Percentiles rank a stretch among this genome's conserved stretches.
Conservation (phyloP, 441 rosid species). For the Daphne laureola region DNA sequence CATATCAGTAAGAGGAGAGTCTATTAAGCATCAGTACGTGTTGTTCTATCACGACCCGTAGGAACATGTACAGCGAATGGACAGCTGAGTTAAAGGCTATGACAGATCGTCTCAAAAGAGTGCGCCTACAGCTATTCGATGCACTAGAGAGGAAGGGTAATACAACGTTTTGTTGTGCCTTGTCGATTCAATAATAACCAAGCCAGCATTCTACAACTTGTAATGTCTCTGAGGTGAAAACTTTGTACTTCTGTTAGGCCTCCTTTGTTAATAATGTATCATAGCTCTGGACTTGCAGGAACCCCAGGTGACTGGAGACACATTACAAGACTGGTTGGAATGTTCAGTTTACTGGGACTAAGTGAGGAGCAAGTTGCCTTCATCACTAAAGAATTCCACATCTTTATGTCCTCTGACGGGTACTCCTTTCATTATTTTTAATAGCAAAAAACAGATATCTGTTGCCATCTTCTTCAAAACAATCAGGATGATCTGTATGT, state of each 20-base stretch:
- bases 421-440: slow-evolving; percentile 16
- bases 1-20: too few species aligned
- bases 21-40: too few species aligned
- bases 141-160: slow-evolving; percentile 63
- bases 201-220: background rate
- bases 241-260: background rate
- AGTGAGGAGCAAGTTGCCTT: slow-evolving; percentile 66
- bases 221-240: background rate
- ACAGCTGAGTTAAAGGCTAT: slow-evolving; percentile 82
- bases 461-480: background rate
- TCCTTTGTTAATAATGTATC: background rate
- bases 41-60: slow-evolving; percentile 10
- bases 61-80: slow-evolving; percentile 77
- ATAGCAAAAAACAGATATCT: background rate
- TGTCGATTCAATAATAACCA: too few species aligned
- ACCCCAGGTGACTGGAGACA: slow-evolving; percentile 99
- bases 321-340: slow-evolving; percentile 87
- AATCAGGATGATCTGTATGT: too few species aligned
- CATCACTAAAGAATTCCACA: slow-evolving; percentile 82
- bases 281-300: slow-evolving; percentile 27
- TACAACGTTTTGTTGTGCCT: background rate
- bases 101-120: slow-evolving; percentile 87
- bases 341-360: slow-evolving; percentile 92
- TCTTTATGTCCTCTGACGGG: slow-evolving; percentile 96
- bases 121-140: slow-evolving; percentile 72